A percentile compares a stretch with the other conserved stretches of the same genome.
Evolutionary conservation across 2,329 filamentous ascomycete genomes (phyloP).

Genomic region (Acrocalymma vagum): DNA sequence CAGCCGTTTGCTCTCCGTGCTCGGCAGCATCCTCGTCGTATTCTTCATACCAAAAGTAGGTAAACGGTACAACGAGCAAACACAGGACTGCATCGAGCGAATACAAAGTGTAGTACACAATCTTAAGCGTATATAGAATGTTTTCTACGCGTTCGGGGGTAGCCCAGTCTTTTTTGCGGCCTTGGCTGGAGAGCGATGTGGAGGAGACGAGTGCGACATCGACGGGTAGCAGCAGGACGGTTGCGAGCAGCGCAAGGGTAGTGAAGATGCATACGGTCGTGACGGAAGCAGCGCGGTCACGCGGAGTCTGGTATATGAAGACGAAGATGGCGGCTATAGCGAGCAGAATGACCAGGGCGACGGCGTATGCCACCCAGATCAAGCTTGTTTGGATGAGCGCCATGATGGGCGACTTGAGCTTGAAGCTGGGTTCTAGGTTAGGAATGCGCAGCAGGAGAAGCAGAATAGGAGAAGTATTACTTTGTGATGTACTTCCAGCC

Average conservation of each 20-base stretch:
- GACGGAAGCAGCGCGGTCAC: slow-evolving; percentile 83
- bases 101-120: slow-evolving; percentile 94
- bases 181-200: slow-evolving; percentile 77
- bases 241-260: slow-evolving; percentile 86
- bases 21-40: slow-evolving; percentile 91
- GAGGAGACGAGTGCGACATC: slow-evolving; percentile 95
- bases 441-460: slow-evolving; percentile 4
- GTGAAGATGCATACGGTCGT: slow-evolving; percentile 87
- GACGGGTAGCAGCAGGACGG: slow-evolving; percentile 89
- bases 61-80: slow-evolving; percentile 88
- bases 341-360: slow-evolving; percentile 80
- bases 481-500: slow-evolving; percentile 1
- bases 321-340: slow-evolving; percentile 84
- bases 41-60: slow-evolving; percentile 98
- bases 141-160: slow-evolving; percentile 79
- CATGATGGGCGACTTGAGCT: slow-evolving; percentile 58
- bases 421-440: background rate
- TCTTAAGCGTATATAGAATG: slow-evolving; percentile 81
- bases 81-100: slow-evolving; percentile 91
- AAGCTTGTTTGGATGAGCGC: slow-evolving; percentile 83
- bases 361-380: slow-evolving; percentile 93
- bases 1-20: slow-evolving; percentile 75
- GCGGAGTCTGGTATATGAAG: slow-evolving; percentile 88
- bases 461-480: slow-evolving; percentile 8
- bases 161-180: slow-evolving; percentile 93